Base-by-base conservation (phyloP, 768 basidiomycete species). In the Lactifluus subvellereus region DNA sequence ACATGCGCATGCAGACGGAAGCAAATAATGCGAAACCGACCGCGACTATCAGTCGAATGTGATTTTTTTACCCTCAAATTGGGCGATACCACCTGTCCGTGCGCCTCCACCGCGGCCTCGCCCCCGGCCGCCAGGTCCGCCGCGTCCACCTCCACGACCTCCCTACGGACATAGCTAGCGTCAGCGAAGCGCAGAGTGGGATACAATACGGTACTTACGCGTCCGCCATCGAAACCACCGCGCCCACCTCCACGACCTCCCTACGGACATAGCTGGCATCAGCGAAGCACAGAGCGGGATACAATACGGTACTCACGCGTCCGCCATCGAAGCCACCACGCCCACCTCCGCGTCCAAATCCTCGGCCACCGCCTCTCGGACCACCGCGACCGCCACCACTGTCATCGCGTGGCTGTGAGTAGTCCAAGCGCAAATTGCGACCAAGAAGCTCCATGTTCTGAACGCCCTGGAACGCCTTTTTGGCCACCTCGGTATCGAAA, bases 391-490 rank as follows among this genome's bases (percentile, higher is more conserved):
- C 79, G 13, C 83, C 83, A 59, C 82, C 84, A 52, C 78, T 76
- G 40, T 74, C 73, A 69, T 91, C 89, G 69, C 91, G 78, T 11
- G 92, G 93, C 71, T 89, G 88, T 27, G 91, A 89, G 77, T 82
- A 94, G 61, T 68, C 67, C 50, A 98, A 74, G 57, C 96, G 82
- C 65, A 96, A 78, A 33, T 76, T 69, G 56, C 97, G 84, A 6
- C 96, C 96, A 37, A 86, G 89, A 54, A 97, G 80, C 62, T 94
- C 91, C 61, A 78, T 74, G 37, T 91, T 90, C 45, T 82, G 80
- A 32, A 83, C 79, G 4, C 81, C 84, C 69, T 82, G 84, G 64
- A 85, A 83, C 3, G 96, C 96, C 72, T 86, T 87, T 76, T 86
- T 87, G 11, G 97, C 91, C 58, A 82, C 77, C 32, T 86, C 89